These are phyloP conservation scores for Aspergillus sclerotiicarbonarius DNA, from an alignment of 495 filamentous ascomycete species.

Conservation along the genomic window DNA sequence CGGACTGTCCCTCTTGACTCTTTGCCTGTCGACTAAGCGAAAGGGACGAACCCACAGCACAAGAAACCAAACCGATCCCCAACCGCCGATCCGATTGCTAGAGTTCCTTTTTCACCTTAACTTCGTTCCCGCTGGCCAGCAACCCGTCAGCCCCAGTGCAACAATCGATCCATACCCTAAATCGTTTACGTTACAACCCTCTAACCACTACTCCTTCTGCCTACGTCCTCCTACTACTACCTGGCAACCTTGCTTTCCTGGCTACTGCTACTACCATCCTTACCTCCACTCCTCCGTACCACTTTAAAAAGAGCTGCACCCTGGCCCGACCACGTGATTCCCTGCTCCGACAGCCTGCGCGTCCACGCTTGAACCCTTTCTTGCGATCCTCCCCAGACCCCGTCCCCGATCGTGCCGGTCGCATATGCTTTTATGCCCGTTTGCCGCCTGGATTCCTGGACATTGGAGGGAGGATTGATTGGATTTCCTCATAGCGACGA, in stretches of 20 bases:
- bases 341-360: background rate
- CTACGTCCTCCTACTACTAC: conserved; percentile 1
- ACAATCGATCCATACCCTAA: conserved; percentile 5
- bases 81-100: conserved; percentile 1
- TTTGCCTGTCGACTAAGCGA: background rate
- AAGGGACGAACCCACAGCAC: background rate
- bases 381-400: conserved; percentile 13
- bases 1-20: background rate
- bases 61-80: background rate
- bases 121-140: background rate
- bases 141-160: conserved; percentile 7
- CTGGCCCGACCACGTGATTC: conserved; percentile 3
- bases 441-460: conserved; percentile 10
- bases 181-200: background rate
- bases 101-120: conserved; percentile 1
- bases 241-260: conserved; percentile 8
- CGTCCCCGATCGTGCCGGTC: conserved; percentile 12
- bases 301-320: conserved; percentile 8
- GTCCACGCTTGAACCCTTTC: conserved; percentile 7
- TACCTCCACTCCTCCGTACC: conserved; percentile 1
- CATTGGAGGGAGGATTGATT: conserved; percentile 12
- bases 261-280: background rate
- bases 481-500: conserved; percentile 13
- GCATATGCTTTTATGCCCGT: conserved; percentile 13
- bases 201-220: background rate